Evolutionary conservation across 768 basidiomycete genomes (phyloP).

Genomic region (Harrya chromipes): DNA sequence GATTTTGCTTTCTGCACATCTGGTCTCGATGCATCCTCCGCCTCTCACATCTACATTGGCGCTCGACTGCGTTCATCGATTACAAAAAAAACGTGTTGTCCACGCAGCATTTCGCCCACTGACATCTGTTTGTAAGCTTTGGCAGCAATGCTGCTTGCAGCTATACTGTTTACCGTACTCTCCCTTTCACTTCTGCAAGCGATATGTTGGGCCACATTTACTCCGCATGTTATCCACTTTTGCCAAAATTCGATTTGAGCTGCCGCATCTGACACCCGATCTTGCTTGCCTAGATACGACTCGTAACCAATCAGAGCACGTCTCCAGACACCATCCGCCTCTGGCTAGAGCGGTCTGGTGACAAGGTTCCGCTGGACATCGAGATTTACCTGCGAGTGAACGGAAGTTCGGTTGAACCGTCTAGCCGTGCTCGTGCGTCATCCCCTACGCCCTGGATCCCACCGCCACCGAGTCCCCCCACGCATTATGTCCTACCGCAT

Average conservation of each 20-base stretch:
- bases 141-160: conserved; percentile 3
- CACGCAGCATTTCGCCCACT: not conserved
- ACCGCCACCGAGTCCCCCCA: conserved; percentile 28
- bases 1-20: not conserved
- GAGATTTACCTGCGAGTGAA: conserved; percentile 70
- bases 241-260: not conserved
- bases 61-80: conserved; percentile 16
- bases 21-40: conserved; percentile 3
- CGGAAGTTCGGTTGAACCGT: conserved; percentile 22
- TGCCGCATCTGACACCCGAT: conserved; percentile 6
- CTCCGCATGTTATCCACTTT: conserved; percentile 2
- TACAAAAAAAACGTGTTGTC: conserved; percentile 12
- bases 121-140: not conserved
- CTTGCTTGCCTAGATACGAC: conserved; percentile 53
- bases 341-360: conserved; percentile 79
- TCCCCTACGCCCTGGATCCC: conserved; percentile 34
- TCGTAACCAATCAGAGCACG: conserved; percentile 63
- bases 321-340: conserved; percentile 78
- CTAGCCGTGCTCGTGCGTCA: conserved; percentile 23
- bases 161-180: not conserved
- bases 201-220: not conserved
- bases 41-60: conserved; percentile 10
- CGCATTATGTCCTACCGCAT: conserved; percentile 39
- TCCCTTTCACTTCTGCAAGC: not conserved
- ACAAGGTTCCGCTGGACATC: conserved; percentile 68